A percentile compares a stretch with the other conserved stretches of the same genome.
phyloP scores from a whole-genome alignment of 148 eudicot genomes.

The Vaccinium macrocarpon region DNA sequence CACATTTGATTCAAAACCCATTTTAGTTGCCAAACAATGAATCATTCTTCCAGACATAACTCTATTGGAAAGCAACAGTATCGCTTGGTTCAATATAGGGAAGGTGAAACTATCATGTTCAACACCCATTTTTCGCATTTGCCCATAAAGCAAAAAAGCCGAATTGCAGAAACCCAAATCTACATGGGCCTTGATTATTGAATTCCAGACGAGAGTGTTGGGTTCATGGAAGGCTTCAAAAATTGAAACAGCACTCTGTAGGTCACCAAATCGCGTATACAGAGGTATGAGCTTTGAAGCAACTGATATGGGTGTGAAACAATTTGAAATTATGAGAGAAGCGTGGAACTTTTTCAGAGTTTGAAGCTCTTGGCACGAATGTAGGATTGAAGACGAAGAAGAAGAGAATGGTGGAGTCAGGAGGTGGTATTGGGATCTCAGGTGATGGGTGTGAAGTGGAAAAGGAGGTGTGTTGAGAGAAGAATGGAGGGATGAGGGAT shows the following conservation, averaged over 20 bases:
- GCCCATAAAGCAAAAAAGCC: constrained; percentile 22
- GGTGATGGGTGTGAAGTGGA: constrained; percentile 11
- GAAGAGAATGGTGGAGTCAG: background rate
- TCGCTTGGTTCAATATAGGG: constrained; percentile 27
- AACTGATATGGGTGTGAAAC: constrained; percentile 3
- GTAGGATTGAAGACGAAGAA: background rate
- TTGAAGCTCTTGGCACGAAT: constrained; percentile 23
- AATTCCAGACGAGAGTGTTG: constrained; percentile 28
- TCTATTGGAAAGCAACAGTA: constrained; percentile 17
- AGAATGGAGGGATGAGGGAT: background rate
- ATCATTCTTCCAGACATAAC: constrained; percentile 8
- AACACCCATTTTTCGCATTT: constrained; percentile 31
- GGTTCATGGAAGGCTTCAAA: constrained; percentile 20
- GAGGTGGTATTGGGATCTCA: constrained; percentile 8
- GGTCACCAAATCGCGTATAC: constrained; percentile 22
- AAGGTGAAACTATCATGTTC: constrained; percentile 34
- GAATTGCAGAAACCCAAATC: constrained; percentile 16
- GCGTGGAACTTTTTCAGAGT: constrained; percentile 29
- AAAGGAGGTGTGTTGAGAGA: background rate
- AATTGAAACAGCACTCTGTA: constrained; percentile 19
- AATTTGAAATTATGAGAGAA: constrained; percentile 17
- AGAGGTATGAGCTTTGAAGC: constrained; percentile 27
- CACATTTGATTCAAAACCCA: constrained; percentile 31
- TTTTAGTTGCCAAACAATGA: constrained; percentile 30
- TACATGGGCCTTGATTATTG: constrained; percentile 29